Percentiles rank a stretch among this genome's conserved stretches.
These are phyloP conservation scores for Harringtonia aguacate DNA, from an alignment of 2,329 filamentous ascomycete genomes.

Conservation along the genomic window DNA sequence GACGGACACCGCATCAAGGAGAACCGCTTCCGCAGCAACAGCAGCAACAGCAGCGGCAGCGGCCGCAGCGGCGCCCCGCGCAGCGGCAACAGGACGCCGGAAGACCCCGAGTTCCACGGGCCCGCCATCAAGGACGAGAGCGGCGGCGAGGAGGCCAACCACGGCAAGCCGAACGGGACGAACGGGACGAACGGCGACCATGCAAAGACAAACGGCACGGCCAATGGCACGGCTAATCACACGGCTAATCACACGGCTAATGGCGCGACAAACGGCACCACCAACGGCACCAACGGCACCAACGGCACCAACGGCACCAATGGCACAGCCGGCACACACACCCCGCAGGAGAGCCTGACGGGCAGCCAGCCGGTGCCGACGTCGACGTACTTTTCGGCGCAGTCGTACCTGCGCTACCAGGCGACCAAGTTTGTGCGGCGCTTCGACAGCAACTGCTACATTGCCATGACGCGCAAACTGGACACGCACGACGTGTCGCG, in stretches of 20 bases:
- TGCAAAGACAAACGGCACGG: too few species aligned
- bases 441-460: slow-evolving; percentile 98
- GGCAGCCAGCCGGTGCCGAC: slow-evolving; percentile 44
- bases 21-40: slow-evolving; percentile 30
- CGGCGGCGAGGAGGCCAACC: too few species aligned
- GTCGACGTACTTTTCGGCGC: slow-evolving; percentile 92
- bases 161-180: too few species aligned
- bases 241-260: too few species aligned
- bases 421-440: slow-evolving; percentile 93
- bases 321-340: slow-evolving; percentile 16
- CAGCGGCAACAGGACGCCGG: too few species aligned
- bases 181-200: too few species aligned
- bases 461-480: slow-evolving; percentile 93
- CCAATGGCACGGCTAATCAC: too few species aligned
- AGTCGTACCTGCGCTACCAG: slow-evolving; percentile 95
- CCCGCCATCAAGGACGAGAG: too few species aligned
- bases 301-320: background rate
- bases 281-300: slow-evolving; percentile 6
- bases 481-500: slow-evolving; percentile 94
- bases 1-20: slow-evolving; percentile 62
- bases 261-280: too few species aligned
- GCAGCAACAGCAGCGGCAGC: background rate
- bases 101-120: slow-evolving; percentile 16
- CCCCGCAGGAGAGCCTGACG: slow-evolving; percentile 34
- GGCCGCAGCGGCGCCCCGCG: slow-evolving; percentile 10